These are phyloP conservation scores for Yamadazyma taylorii DNA, from an alignment of 1,139 yeast genomes.

Conservation along the genomic window DNA sequence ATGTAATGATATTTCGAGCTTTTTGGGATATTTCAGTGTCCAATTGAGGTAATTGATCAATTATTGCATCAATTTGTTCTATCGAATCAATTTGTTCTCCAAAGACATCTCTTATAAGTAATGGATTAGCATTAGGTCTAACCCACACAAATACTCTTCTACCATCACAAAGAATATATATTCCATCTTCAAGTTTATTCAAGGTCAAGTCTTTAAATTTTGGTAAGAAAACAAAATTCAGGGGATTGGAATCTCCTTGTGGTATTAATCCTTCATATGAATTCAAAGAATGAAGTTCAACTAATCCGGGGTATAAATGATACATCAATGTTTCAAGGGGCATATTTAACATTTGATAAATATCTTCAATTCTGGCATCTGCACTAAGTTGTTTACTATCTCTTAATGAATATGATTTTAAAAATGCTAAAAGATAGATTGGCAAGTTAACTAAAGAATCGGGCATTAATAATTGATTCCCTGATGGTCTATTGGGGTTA, in stretches of 20 bases:
- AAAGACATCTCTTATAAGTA: conserved; percentile 71
- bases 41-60: conserved; percentile 67
- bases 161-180: conserved; percentile 77
- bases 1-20: conserved; percentile 59
- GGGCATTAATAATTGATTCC: conserved; percentile 78
- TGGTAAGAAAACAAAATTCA: conserved; percentile 52
- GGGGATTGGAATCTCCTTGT: conserved; percentile 39
- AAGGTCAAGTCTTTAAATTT: conserved; percentile 46
- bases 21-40: conserved; percentile 71
- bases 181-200: conserved; percentile 66
- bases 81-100: conserved; percentile 51
- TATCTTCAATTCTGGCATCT: conserved; percentile 62
- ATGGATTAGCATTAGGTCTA: conserved; percentile 67
- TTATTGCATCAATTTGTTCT: conserved; percentile 47
- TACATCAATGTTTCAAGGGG: conserved; percentile 61
- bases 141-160: conserved; percentile 63
- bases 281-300: conserved; percentile 67
- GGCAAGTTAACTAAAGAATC: conserved; percentile 76
- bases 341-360: conserved; percentile 52
- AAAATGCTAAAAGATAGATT: conserved; percentile 63
- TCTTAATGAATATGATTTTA: conserved; percentile 66
- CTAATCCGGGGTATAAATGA: conserved; percentile 77
- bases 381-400: conserved; percentile 44
- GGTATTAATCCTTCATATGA: conserved; percentile 53
- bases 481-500: conserved; percentile 46